Evolutionary conservation across 306 rosid genomes (phyloP).

Genomic region (Vigna trinervia): DNA sequence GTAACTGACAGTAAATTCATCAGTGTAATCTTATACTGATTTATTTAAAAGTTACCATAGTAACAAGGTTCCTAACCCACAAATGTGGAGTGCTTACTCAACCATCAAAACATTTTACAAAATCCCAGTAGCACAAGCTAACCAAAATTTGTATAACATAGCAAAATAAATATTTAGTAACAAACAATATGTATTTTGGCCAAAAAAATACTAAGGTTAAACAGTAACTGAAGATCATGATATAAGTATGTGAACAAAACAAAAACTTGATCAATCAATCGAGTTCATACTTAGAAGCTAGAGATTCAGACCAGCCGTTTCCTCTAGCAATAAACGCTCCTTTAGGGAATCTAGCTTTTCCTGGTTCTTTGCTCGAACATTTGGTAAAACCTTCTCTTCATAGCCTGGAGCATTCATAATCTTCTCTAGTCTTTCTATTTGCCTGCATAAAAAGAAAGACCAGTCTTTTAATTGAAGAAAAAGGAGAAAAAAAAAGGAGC

Average conservation of each 20-base stretch:
- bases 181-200: slow-evolving; percentile 5
- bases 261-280: slow-evolving; percentile 25
- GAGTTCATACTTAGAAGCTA: slow-evolving; percentile 34
- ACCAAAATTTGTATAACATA: slow-evolving; percentile 42
- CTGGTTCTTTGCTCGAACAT: slow-evolving; percentile 62
- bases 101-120: neutral
- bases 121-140: neutral
- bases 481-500: neutral
- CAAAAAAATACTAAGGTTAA: neutral
- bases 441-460: slow-evolving; percentile 48
- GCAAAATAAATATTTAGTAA: slow-evolving; percentile 10
- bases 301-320: slow-evolving; percentile 62
- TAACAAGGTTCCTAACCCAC: too few species aligned
- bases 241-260: slow-evolving; percentile 7
- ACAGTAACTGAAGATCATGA: slow-evolving; percentile 20
- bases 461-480: neutral
- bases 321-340: slow-evolving; percentile 70
- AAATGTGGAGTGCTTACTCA: neutral
- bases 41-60: neutral
- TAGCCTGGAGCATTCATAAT: slow-evolving; percentile 70
- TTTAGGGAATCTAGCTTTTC: slow-evolving; percentile 72
- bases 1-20: neutral
- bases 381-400: slow-evolving; percentile 68
- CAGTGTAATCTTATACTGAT: neutral
- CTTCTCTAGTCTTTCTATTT: slow-evolving; percentile 71